phyloP scores from a whole-genome alignment of 2,329 filamentous ascomycete genomes.

The Didymosphaeria variabile region DNA sequence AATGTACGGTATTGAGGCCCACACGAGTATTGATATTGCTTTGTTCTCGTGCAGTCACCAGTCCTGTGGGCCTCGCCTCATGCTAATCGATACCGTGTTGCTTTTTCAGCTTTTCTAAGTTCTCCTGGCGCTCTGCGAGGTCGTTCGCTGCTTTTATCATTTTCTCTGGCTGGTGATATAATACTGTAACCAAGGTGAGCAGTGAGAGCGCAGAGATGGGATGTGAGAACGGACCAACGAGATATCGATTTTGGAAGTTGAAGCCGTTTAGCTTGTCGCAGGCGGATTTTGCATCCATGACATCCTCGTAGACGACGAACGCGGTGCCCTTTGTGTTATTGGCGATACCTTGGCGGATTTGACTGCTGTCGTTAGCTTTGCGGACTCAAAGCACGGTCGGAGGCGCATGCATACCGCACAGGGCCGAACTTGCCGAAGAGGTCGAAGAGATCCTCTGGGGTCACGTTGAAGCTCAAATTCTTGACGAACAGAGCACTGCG shows the following conservation, averaged over 20 bases:
- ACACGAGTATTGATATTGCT: slow-evolving; percentile 44
- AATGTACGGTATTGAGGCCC: slow-evolving; percentile 47
- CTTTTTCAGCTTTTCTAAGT: slow-evolving; percentile 97
- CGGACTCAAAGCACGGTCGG: slow-evolving; percentile 16
- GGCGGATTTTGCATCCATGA: slow-evolving; percentile 97
- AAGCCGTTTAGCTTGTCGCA: slow-evolving; percentile 99
- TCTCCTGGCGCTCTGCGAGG: slow-evolving; percentile 90
- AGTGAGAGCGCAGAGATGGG: background rate
- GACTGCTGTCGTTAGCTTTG: slow-evolving; percentile 63
- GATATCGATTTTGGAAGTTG: slow-evolving; percentile 99
- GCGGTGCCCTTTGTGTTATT: slow-evolving; percentile 98
- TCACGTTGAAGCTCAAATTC: slow-evolving; percentile 99
- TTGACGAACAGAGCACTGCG: slow-evolving; percentile 98
- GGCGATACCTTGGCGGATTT: slow-evolving; percentile 98
- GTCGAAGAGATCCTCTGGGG: slow-evolving; percentile 96
- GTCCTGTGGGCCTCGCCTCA: slow-evolving; percentile 59
- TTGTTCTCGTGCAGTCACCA: slow-evolving; percentile 43
- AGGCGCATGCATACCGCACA: slow-evolving; percentile 74
- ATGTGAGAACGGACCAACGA: slow-evolving; percentile 76
- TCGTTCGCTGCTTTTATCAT: slow-evolving; percentile 91
- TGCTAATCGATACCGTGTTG: slow-evolving; percentile 96
- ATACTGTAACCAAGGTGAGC: slow-evolving; percentile 56
- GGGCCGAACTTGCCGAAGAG: slow-evolving; percentile 98
- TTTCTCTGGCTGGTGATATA: slow-evolving; percentile 81
- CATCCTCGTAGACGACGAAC: slow-evolving; percentile 99